Base-by-base conservation (phyloP, 2,329 filamentous ascomycete species). In the Phaeosphaeriaceae sp. region DNA sequence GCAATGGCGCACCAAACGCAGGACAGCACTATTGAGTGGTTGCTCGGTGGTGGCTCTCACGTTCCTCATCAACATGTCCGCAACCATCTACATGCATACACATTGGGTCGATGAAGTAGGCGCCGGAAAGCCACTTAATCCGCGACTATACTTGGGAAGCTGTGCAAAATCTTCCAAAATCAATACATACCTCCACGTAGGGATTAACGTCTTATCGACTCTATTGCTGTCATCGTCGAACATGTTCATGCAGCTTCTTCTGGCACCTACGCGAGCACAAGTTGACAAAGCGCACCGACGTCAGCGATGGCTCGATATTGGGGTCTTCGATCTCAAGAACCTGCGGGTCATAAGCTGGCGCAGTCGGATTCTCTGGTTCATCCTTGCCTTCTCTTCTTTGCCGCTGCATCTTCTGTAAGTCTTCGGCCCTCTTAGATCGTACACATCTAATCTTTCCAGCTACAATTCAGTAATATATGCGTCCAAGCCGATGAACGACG, bases 401-500 rank as follows among this genome's bases (percentile, higher is more conserved):
- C 49, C 49, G 15, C 22, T 51, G 10, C 36, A 51, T 44, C 21
- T 51, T 17, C n/a, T 51, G 49, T 51, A 27, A 19, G 36, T 19
- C 31, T 13, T 11, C 31, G 6, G 6, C 7, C 6, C 20, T 4
- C 9, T 9, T 27, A 5, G 25, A 27, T 9, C 15, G n/a, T 42
- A 17, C 24, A 31, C 22, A 25, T 25, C 27, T 17, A 19, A 33
- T 20, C 3, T 33, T 21, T 33, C 47, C 9, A 49, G 25, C 4
- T 49, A 49, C 47, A 49, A 49, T 33, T 36, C 47, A 7, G 25
- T 27, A 3, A 33, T 33, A 15, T 49, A 49, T 22, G 22, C n/a
- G 27, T 17, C 47, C 21, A 49, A 33, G n/a, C 47, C 47, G 17
- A 9, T 36, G n/a, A 33, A 49, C 17, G n/a, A 31, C 25, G 20